Percentiles rank a stretch among this genome's conserved stretches.
Conservation (phyloP, 139 green algal genomes). For the Chlorella sp. region DNA sequence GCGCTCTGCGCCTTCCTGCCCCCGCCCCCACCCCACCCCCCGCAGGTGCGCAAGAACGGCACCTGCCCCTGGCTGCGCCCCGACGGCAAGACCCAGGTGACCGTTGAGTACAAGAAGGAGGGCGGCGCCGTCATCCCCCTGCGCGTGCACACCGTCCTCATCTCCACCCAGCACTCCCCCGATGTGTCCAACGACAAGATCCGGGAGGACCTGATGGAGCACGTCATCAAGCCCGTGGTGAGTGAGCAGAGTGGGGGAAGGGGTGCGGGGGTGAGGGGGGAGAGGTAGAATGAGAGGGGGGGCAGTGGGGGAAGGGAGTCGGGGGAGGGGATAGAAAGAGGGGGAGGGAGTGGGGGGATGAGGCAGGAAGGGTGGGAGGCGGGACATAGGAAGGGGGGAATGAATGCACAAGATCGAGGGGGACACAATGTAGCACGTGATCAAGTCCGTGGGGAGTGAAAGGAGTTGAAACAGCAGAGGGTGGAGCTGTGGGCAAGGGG, state of each 20-base stretch:
- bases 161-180: slow-evolving; percentile 96
- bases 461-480: too few species aligned
- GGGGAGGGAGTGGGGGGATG: too few species aligned
- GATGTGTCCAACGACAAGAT: slow-evolving; percentile 99
- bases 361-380: too few species aligned
- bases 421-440: too few species aligned
- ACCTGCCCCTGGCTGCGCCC: slow-evolving; percentile 94
- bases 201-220: slow-evolving; percentile 93
- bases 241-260: slow-evolving; percentile 57
- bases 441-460: too few species aligned
- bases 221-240: slow-evolving; percentile 99
- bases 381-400: too few species aligned
- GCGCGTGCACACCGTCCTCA: slow-evolving; percentile 99
- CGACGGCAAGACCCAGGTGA: slow-evolving; percentile 99
- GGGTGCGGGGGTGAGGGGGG: background rate
- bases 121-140: slow-evolving; percentile 89
- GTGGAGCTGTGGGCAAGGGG: too few species aligned
- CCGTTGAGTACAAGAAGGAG: slow-evolving; percentile 97
- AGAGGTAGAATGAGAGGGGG: too few species aligned
- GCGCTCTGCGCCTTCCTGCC: background rate
- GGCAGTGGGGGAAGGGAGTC: too few species aligned
- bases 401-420: too few species aligned
- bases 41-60: slow-evolving; percentile 88
- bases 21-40: background rate
- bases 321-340: too few species aligned